phyloP scores from a whole-genome alignment of 768 basidiomycete genomes.

The Lactarius hengduanensis region DNA sequence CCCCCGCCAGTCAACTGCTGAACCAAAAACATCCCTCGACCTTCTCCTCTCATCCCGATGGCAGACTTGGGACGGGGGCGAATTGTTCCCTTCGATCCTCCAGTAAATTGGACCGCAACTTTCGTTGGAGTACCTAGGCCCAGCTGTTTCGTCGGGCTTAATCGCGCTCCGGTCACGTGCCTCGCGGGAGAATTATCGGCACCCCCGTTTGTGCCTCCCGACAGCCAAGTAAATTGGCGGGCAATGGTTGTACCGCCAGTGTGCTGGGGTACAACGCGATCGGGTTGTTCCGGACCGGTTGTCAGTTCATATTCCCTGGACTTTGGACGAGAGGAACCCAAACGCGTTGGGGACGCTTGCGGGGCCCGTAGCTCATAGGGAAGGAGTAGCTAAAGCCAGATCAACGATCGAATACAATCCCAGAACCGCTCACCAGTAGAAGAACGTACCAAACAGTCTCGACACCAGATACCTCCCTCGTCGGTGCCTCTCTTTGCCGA shows the following conservation, averaged over 20 bases:
- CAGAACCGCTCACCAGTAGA: not conserved
- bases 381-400: conserved; percentile 50
- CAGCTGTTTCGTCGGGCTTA: conserved; percentile 67
- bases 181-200: conserved; percentile 40
- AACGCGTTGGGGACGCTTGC: conserved; percentile 52
- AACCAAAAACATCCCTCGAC: conserved; percentile 72
- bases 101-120: conserved; percentile 46
- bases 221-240: conserved; percentile 69
- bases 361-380: conserved; percentile 49
- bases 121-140: conserved; percentile 68
- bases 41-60: conserved; percentile 73
- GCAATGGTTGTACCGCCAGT: conserved; percentile 74
- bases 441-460: conserved; percentile 67
- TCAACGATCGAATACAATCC: conserved; percentile 7
- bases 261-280: conserved; percentile 48
- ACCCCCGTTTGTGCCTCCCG: conserved; percentile 33
- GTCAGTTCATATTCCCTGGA: conserved; percentile 42
- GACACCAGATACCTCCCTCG: conserved; percentile 71
- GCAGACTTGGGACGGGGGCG: conserved; percentile 74
- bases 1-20: conserved; percentile 69
- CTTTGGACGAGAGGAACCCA: conserved; percentile 42
- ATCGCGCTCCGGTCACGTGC: conserved; percentile 66
- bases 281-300: conserved; percentile 36
- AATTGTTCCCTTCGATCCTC: conserved; percentile 32
- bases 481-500: conserved; percentile 72